These are phyloP conservation scores for Polygonum maritimum DNA, from an alignment of 148 eudicot genomes.

Conservation along the genomic window DNA sequence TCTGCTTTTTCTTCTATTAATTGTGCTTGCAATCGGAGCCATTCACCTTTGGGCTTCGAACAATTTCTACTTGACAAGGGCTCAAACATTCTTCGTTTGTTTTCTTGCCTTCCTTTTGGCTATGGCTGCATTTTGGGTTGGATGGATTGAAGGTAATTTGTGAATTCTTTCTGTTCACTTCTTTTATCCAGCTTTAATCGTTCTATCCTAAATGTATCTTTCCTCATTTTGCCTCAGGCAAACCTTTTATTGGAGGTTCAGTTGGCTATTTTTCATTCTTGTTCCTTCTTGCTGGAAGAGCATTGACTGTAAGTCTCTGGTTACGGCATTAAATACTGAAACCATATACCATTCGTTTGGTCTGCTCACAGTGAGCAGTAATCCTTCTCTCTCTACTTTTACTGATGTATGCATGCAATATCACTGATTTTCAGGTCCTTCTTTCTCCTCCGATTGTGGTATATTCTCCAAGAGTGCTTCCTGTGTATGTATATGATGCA, in stretches of 20 bases:
- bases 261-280: conserved; percentile 95
- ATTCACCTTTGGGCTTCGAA: conserved; percentile 97
- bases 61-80: conserved; percentile 88
- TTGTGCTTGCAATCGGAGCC: conserved; percentile 87
- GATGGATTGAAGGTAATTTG: conserved; percentile 65
- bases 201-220: background rate
- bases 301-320: conserved; percentile 64
- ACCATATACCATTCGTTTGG: background rate
- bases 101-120: conserved; percentile 91
- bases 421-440: conserved; percentile 54
- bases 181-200: conserved; percentile 5
- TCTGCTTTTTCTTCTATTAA: conserved; percentile 77
- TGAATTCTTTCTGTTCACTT: background rate
- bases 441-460: conserved; percentile 99
- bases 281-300: conserved; percentile 93
- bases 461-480: conserved; percentile 94
- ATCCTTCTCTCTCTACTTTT: background rate
- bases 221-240: conserved; percentile 37
- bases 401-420: conserved; percentile 8
- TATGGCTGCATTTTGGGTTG: conserved; percentile 86
- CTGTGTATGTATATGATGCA: conserved; percentile 97
- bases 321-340: background rate
- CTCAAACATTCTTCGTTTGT: conserved; percentile 86
- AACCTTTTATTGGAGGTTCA: conserved; percentile 86
- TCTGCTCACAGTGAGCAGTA: background rate